Percentiles rank a stretch among this genome's conserved stretches.
These are phyloP conservation scores for Vicia sativa DNA, from an alignment of 306 rosid genomes.

Conservation along the genomic window DNA sequence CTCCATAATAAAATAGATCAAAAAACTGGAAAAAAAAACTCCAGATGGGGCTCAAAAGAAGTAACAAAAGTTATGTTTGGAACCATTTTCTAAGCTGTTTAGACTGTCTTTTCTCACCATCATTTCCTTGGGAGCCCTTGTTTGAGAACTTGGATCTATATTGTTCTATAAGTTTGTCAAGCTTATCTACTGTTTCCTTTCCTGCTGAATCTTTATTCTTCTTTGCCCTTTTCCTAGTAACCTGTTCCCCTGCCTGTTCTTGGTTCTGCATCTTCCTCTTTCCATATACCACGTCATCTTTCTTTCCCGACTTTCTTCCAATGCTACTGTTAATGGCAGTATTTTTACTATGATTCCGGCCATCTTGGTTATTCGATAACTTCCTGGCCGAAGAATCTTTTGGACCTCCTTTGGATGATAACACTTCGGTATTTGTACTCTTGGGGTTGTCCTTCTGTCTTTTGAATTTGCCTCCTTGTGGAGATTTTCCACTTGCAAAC, in stretches of 20 bases:
- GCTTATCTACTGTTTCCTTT: constrained; percentile 70
- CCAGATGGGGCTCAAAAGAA: neutral
- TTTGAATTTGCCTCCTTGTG: constrained; percentile 47
- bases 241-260: constrained; percentile 41
- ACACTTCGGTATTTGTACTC: constrained; percentile 28
- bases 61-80: constrained; percentile 46
- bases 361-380: constrained; percentile 40
- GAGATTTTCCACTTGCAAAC: constrained; percentile 41
- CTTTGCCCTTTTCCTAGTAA: constrained; percentile 52
- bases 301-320: constrained; percentile 35
- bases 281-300: constrained; percentile 36
- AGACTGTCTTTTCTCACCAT: constrained; percentile 55
- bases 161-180: constrained; percentile 87
- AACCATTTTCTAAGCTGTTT: constrained; percentile 83
- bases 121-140: constrained; percentile 47
- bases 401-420: constrained; percentile 24
- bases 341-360: constrained; percentile 42
- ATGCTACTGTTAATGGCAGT: constrained; percentile 17
- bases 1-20: neutral
- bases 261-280: constrained; percentile 64
- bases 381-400: constrained; percentile 37
- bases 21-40: neutral
- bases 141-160: constrained; percentile 73
- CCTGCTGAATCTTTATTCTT: constrained; percentile 73
- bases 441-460: constrained; percentile 54